A percentile compares a stretch with the other conserved stretches of the same genome.
phyloP scores from a whole-genome alignment of 805 yeast genomes.

The Priceomyces fermenticarens region DNA sequence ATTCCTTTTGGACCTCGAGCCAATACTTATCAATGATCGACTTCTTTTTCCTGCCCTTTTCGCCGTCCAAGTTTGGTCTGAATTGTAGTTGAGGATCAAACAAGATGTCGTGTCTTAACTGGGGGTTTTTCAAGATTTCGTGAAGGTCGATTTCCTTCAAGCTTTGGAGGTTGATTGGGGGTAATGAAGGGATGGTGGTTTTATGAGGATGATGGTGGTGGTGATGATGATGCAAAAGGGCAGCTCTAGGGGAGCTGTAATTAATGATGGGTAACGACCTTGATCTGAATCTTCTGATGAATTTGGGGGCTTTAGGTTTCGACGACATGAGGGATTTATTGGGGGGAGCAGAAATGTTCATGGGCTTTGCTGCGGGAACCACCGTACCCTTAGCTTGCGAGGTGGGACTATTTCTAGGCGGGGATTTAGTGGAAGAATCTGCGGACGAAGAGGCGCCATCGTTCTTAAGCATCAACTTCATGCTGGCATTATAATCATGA shows the following conservation, averaged over 20 bases:
- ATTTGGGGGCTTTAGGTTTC: slow-evolving; percentile 28
- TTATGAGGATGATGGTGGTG: slow-evolving; percentile 12
- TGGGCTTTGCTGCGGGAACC: neutral
- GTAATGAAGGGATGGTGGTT: slow-evolving; percentile 47
- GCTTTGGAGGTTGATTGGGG: slow-evolving; percentile 81
- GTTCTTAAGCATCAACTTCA: slow-evolving; percentile 6
- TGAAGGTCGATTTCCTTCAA: slow-evolving; percentile 83
- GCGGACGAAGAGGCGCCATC: slow-evolving; percentile 1
- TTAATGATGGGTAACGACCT: slow-evolving; percentile 42
- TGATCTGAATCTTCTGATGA: slow-evolving; percentile 34
- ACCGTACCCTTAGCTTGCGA: neutral
- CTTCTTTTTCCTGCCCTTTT: slow-evolving; percentile 78
- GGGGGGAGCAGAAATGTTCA: slow-evolving; percentile 6
- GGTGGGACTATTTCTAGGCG: too few species aligned
- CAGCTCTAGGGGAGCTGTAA: slow-evolving; percentile 18
- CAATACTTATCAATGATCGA: slow-evolving; percentile 78
- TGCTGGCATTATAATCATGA: slow-evolving; percentile 1
- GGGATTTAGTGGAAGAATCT: neutral
- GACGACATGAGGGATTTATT: slow-evolving; percentile 2
- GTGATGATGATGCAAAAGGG: slow-evolving; percentile 6
- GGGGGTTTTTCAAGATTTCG: slow-evolving; percentile 88
- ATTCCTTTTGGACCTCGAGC: slow-evolving; percentile 71
- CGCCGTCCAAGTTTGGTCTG: slow-evolving; percentile 89
- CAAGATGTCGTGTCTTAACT: slow-evolving; percentile 85
- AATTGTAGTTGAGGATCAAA: slow-evolving; percentile 92